phyloP scores from a whole-genome alignment of 2,329 filamentous ascomycete genomes.

The Zymoseptoria crescenta region DNA sequence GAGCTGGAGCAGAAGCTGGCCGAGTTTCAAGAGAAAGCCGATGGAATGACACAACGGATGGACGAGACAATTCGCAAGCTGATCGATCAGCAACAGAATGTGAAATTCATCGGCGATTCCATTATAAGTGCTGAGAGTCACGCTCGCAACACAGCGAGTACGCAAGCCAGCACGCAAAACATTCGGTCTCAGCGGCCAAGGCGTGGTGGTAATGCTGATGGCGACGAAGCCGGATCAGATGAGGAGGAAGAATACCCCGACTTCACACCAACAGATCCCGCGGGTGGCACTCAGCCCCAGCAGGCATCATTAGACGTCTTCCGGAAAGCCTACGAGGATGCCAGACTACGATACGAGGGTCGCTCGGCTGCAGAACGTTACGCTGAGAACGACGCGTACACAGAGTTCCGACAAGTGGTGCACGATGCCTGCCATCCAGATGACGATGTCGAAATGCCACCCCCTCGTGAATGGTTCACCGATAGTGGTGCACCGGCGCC shows the following conservation, averaged over 20 bases:
- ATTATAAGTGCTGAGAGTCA: conserved; percentile 37
- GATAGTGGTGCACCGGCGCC: conserved; percentile 41
- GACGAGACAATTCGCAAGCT: conserved; percentile 51
- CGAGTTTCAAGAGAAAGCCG: conserved; percentile 38
- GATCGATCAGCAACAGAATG: conserved; percentile 48
- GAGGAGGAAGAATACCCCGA: conserved; percentile 35
- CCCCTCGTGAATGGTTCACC: conserved; percentile 55
- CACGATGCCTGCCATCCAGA: conserved; percentile 52
- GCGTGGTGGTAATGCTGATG: conserved; percentile 15
- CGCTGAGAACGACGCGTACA: conserved; percentile 52
- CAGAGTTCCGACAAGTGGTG: conserved; percentile 52
- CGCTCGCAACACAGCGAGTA: conserved; percentile 29
- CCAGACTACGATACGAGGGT: conserved; percentile 39
- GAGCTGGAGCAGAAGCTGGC: conserved; percentile 36
- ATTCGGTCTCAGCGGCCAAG: conserved; percentile 20
- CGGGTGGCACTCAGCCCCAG: conserved; percentile 28
- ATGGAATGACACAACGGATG: conserved; percentile 46
- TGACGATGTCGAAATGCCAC: conserved; percentile 47
- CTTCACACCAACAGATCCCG: conserved; percentile 34
- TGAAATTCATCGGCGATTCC: conserved; percentile 38
- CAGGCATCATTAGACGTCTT: conserved; percentile 33
- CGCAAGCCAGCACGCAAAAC: conserved; percentile 30
- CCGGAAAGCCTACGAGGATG: conserved; percentile 30
- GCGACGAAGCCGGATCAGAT: conserved; percentile 28
- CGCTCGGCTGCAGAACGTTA: conserved; percentile 41